Percentiles rank a stretch among this genome's conserved stretches.
Conservation (phyloP, 2,329 filamentous ascomycete genomes). For the Teratosphaeria pseudoeucalypti region DNA sequence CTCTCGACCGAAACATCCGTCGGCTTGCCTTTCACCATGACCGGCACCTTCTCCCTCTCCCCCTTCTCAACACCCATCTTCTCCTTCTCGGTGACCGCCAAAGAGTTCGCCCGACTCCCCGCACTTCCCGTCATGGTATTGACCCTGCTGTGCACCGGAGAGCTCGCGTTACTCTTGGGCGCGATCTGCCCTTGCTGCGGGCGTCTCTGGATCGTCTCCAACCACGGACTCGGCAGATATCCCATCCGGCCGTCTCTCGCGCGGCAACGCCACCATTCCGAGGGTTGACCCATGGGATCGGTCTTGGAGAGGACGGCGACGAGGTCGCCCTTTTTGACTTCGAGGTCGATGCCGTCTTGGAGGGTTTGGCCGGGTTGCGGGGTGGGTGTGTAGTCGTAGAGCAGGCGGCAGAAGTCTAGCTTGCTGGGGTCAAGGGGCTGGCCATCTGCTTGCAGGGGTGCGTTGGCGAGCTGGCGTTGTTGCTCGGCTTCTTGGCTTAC, state of each 20-base stretch:
- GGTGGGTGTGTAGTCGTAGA: conserved; percentile 90
- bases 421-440: conserved; percentile 70
- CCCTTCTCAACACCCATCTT: conserved; percentile 14
- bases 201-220: conserved; percentile 61
- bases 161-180: conserved; percentile 33
- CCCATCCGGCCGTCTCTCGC: conserved; percentile 82
- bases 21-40: conserved; percentile 47
- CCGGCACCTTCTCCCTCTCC: conserved; percentile 27
- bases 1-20: conserved; percentile 58
- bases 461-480: conserved; percentile 45
- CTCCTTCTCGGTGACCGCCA: conserved; percentile 36
- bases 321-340: conserved; percentile 88
- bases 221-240: conserved; percentile 82
- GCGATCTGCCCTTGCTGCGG: conserved; percentile 37
- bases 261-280: conserved; percentile 95
- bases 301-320: conserved; percentile 88
- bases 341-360: conserved; percentile 66
- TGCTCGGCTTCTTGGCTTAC: conserved; percentile 77
- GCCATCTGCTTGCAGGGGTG: conserved; percentile 34
- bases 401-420: conserved; percentile 88
- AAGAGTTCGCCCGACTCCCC: conserved; percentile 32
- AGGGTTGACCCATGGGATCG: conserved; percentile 82
- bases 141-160: conserved; percentile 37
- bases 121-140: conserved; percentile 44
- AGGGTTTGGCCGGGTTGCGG: conserved; percentile 37